Conservation (phyloP, 129 eudicot genomes). For the Flaveria ramosissima region DNA sequence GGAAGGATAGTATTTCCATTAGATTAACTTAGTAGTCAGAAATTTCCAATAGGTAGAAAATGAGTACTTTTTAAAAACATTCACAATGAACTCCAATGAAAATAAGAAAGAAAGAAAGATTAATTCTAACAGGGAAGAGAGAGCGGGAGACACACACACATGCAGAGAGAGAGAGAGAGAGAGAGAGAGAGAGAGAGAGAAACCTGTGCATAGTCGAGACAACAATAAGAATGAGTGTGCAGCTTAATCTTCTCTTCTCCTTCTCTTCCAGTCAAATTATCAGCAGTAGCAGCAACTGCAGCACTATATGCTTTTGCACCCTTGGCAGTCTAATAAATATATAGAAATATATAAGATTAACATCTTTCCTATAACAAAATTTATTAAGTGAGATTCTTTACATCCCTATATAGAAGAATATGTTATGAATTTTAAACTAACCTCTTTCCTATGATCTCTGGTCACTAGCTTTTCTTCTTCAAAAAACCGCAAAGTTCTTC, state of each 20-base stretch:
- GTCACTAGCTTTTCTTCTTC: conserved; percentile 93
- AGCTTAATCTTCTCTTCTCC: conserved; percentile 89
- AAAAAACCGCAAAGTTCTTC: conserved; percentile 81
- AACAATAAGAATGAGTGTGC: conserved; percentile 95
- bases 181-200: conserved; percentile 1
- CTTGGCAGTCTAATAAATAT: conserved; percentile 68
- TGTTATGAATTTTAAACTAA: conserved; percentile 25
- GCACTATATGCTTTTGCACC: conserved; percentile 84
- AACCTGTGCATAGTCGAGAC: conserved; percentile 97
- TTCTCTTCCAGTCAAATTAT: conserved; percentile 67
- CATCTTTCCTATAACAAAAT: neutral
- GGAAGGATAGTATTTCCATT: neutral
- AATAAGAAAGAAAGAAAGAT: conserved; percentile 15
- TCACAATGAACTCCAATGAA: neutral
- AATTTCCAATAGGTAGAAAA: neutral
- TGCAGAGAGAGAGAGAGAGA: conserved; percentile 8
- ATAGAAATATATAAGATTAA: neutral
- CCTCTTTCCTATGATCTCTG: conserved; percentile 96
- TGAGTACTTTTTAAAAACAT: neutral
- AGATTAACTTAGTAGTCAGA: neutral
- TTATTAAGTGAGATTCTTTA: conserved; percentile 6
- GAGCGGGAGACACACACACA: no score
- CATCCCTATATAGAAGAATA: neutral
- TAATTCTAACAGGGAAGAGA: neutral
- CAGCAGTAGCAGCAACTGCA: conserved; percentile 92